Evolutionary conservation across 768 basidiomycete genomes (phyloP), one percentile per base, ranked within the genome.

Genomic region (Phlebiopsis gigantea): DNA sequence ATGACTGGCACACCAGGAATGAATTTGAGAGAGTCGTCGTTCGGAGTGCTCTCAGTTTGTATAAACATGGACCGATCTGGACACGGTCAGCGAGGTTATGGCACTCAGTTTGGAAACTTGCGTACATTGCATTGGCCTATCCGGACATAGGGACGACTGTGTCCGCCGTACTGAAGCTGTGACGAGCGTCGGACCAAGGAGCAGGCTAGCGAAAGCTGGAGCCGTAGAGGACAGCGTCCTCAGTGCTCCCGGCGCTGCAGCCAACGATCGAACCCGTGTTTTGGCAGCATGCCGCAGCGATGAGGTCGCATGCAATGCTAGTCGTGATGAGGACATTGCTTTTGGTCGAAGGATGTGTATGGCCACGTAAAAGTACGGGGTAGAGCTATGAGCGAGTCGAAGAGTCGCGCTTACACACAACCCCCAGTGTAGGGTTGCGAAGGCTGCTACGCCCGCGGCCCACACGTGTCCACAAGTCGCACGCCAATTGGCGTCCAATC

Each of bases 1-100:
- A 97, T 93, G 26, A 99, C 94, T 26, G 84, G 71, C 22, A 86
- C 79, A 0, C 97, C 97, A 0, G 96, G 97, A 57, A 99, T 93
- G 73, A 99, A 99, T 71, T 99, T 98, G 51, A 99, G 81, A 0
- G 95, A 96, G 68, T 98, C 93, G 29, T 93, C 91, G 69, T 99
- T 99, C 0, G 97, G 97, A 0, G 97, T 99, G 9, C 86, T 84
- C 73, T 98, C 95, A 4, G 96, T 98, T 73, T 99, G 97, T 56
- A 98, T 97, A 76, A 98, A 98, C 95, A 98, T 96, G 53, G 88
- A 87, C 22, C 94, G 84, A 30, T 73, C 90, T 92, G 25, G 5
- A 14, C 24, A n/a, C 28, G 52, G n/a, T 17, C 12, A 39, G 47
- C 24, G n/a, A 39, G 21, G 14, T 26, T 24, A 15, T 39, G 31